Conservation (phyloP, 306 rosid species). For the Quillaja saponaria region DNA sequence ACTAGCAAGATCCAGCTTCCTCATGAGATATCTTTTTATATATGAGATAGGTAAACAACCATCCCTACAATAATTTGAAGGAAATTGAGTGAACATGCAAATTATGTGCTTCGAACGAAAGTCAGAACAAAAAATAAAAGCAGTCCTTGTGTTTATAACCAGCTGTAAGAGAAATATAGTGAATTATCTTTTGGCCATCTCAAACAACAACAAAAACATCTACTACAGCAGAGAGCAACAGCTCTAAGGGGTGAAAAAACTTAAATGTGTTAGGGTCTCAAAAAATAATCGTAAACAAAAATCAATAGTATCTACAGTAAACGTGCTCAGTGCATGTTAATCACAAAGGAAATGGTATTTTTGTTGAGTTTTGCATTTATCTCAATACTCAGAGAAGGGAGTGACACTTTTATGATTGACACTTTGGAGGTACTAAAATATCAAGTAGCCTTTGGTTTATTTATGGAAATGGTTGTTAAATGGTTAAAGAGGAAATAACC, state of each 20-base stretch:
- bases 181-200: not conserved
- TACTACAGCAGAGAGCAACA: too few species aligned
- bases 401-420: not conserved
- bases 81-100: not conserved
- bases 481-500: not conserved
- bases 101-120: not conserved
- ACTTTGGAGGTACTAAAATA: not conserved
- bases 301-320: too few species aligned
- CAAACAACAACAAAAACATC: not conserved
- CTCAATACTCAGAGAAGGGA: not conserved
- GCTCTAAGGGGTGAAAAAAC: too few species aligned
- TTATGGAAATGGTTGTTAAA: not conserved
- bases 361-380: not conserved
- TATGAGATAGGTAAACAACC: slow-evolving; percentile 46
- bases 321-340: too few species aligned
- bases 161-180: not conserved
- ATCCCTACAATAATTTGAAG: slow-evolving; percentile 42
- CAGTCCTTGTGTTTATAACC: not conserved
- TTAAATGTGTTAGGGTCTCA: too few species aligned
- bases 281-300: too few species aligned
- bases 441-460: not conserved
- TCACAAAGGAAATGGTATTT: too few species aligned
- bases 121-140: not conserved
- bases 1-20: slow-evolving; percentile 54
- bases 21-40: slow-evolving; percentile 47